phyloP scores from a whole-genome alignment of 768 basidiomycete species.

The Psilocybe tampanensis region DNA sequence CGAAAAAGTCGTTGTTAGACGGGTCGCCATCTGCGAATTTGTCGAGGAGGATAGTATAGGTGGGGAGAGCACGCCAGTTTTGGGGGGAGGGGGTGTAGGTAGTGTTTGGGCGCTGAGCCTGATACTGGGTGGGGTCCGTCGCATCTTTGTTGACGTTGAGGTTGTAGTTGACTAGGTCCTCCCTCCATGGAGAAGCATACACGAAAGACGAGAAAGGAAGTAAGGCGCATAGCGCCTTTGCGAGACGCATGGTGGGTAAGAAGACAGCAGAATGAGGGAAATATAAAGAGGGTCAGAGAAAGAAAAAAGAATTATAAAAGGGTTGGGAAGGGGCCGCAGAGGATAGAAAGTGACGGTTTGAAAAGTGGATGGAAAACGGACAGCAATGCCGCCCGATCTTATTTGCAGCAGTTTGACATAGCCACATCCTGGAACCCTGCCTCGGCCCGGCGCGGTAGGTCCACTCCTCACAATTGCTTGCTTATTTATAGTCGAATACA shows the following conservation, averaged over 20 bases:
- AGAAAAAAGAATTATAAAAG: constrained; percentile 1
- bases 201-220: constrained; percentile 39
- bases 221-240: constrained; percentile 43
- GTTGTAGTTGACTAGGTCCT: constrained; percentile 72
- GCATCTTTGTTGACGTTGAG: constrained; percentile 79
- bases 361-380: constrained; percentile 10
- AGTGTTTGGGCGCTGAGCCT: constrained; percentile 61
- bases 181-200: constrained; percentile 65
- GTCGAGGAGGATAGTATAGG: constrained; percentile 85
- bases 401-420: constrained; percentile 19
- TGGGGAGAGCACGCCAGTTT: constrained; percentile 85
- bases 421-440: constrained; percentile 4
- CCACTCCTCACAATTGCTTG: too few relatives aligned
- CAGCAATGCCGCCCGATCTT: constrained; percentile 12
- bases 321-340: constrained; percentile 1
- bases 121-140: constrained; percentile 37
- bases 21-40: constrained; percentile 96
- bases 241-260: constrained; percentile 45
- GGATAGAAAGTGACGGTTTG: constrained; percentile 7
- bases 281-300: constrained; percentile 17
- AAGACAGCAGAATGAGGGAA: constrained; percentile 10
- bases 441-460: neutral
- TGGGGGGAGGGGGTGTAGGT: constrained; percentile 77
- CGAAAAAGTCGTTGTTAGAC: constrained; percentile 88
- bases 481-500: too few relatives aligned